Base-by-base conservation (phyloP, 2,329 filamentous ascomycete species). In the Claviceps sp. region DNA sequence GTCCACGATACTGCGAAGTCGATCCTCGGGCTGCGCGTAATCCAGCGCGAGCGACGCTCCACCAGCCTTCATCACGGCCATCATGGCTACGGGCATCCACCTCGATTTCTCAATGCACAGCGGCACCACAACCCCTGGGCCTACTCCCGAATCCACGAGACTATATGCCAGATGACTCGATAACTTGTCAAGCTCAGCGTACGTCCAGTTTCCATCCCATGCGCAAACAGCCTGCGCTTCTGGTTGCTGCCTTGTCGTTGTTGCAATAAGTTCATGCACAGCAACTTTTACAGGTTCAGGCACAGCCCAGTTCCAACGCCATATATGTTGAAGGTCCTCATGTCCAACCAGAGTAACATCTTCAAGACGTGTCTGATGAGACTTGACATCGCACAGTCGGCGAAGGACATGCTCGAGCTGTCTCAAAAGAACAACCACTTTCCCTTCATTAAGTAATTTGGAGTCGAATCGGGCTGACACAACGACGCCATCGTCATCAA, bases 11-110 rank as follows among this genome's bases (percentile, higher is more conserved):
- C 41, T 46, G 8, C 47, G 50, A 2, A 60, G 49, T 1, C 58
- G 57, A 11, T 50, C 47, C 22, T 48, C 46, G 11, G 63, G 60
- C 37, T 60, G 55, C 11, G 57, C 55, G 3, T 55, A 54, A 50
- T 64, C 62, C 8, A 64, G 48, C 1, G 59, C 59, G 3, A 62
- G 56, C 49, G 60, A 65, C 14, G 59, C 61, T 18, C 55, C 58
- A 8, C 64, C 64, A n/a, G 60, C 55, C 52, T 63, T 62, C 40
- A 63, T 56, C 20, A 64, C 54, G 13, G 54, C 62, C 13, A 65
- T 40, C 30, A 60, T 60, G 1, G 57, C 56, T 1, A 63, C 56
- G 2, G 58, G 53, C n/a, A 57, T 58, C 58, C 56, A 59, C 4
- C 47, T 44, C 14, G 60, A 62, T 50, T 63, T 65, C n/a, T 62